A percentile compares a stretch with the other conserved stretches of the same genome.
phyloP scores from a whole-genome alignment of 1,284 basidiomycete genomes.

The Cystobasidium pallidum region DNA sequence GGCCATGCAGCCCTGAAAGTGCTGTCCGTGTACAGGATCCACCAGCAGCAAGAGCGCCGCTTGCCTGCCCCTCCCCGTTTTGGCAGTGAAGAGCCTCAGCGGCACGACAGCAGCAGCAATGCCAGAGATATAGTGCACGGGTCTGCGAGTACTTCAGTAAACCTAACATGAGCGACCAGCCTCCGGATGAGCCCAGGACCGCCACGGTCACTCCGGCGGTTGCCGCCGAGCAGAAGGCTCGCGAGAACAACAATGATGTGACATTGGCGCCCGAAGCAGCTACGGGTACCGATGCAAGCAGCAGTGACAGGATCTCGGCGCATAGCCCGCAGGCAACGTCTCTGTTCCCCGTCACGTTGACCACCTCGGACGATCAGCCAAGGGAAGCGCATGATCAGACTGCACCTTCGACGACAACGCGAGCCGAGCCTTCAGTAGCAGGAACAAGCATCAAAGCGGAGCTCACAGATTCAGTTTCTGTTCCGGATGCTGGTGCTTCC shows the following conservation, averaged over 20 bases:
- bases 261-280: background rate
- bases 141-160: background rate
- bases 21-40: background rate
- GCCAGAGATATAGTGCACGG: background rate
- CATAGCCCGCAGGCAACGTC: background rate
- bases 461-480: background rate
- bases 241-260: background rate
- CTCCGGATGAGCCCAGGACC: background rate
- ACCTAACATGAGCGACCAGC: background rate
- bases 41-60: background rate
- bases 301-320: background rate
- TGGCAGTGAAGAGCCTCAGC: constrained; percentile 6
- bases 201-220: constrained; percentile 5
- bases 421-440: background rate
- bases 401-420: constrained; percentile 6
- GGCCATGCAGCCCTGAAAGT: background rate
- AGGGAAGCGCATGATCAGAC: constrained; percentile 18
- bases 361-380: background rate
- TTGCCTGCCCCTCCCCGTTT: constrained; percentile 15
- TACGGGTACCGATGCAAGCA: background rate
- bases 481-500: background rate
- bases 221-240: constrained; percentile 12
- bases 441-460: background rate
- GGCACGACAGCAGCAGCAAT: constrained; percentile 14
- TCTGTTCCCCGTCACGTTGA: background rate